phyloP scores from a whole-genome alignment of 345 rosid species.

The Populus pruinosa region DNA sequence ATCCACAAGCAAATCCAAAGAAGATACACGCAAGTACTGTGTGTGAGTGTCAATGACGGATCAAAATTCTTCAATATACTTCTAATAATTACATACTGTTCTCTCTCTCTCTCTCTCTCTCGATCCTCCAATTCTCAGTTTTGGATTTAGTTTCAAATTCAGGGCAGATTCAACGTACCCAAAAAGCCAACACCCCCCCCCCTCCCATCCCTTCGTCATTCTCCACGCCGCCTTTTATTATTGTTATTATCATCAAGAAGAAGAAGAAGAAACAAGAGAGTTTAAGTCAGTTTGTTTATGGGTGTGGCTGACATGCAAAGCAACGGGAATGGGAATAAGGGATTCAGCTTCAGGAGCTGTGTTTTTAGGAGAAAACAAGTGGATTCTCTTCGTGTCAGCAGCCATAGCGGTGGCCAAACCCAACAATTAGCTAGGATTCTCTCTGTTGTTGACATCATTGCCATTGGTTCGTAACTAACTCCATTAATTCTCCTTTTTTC shows the following conservation, averaged over 20 bases:
- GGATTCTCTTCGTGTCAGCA: slow-evolving; percentile 46
- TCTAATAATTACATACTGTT: background rate
- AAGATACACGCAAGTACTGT: too few species aligned
- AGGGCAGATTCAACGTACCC: too few species aligned
- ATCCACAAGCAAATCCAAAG: too few species aligned
- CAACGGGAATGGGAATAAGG: slow-evolving; percentile 31
- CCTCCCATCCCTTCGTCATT: background rate
- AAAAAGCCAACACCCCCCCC: background rate
- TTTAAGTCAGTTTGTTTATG: slow-evolving; percentile 26
- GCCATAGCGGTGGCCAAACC: slow-evolving; percentile 9
- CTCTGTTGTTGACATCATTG: slow-evolving; percentile 60
- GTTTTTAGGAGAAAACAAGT: slow-evolving; percentile 74
- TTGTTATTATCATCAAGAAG: too few species aligned
- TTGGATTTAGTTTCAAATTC: too few species aligned
- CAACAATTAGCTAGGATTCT: slow-evolving; percentile 66
- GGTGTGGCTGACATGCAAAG: slow-evolving; percentile 50
- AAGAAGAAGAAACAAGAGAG: background rate
- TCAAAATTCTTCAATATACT: background rate
- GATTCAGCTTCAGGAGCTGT: slow-evolving; percentile 46
- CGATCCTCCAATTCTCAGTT: too few species aligned
- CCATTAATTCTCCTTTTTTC: too few species aligned
- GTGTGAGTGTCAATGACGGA: too few species aligned
- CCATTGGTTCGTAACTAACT: slow-evolving; percentile 46
- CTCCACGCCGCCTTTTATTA: too few species aligned
- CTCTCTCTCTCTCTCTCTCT: background rate